Conservation (phyloP, 495 filamentous ascomycete genomes). For the Talaromyces liani region DNA sequence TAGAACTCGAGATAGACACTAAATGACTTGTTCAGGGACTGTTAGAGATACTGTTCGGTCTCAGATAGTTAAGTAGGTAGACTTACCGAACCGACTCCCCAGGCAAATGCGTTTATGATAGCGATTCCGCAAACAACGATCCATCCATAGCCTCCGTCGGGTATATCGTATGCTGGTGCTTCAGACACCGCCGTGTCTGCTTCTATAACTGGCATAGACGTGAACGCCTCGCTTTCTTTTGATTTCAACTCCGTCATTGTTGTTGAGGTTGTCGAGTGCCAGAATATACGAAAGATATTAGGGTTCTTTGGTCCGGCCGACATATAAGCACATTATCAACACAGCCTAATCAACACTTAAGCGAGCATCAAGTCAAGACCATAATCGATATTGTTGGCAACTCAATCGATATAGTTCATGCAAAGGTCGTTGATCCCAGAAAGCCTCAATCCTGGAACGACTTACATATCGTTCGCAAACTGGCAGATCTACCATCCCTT, state of each 20-base stretch:
- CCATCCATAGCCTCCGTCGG: slow-evolving; percentile 58
- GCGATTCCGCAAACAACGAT: slow-evolving; percentile 44
- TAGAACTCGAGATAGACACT: slow-evolving; percentile 62
- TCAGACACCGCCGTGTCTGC: not conserved
- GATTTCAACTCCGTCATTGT: not conserved
- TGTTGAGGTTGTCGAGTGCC: not conserved
- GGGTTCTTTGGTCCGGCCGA: too few species aligned
- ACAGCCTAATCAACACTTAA: not conserved
- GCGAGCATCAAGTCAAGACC: not conserved
- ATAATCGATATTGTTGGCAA: not conserved
- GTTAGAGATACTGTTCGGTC: too few species aligned
- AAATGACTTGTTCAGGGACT: too few species aligned
- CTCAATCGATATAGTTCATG: not conserved
- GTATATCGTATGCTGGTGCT: slow-evolving; percentile 16
- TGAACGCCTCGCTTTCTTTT: not conserved
- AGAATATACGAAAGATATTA: not conserved
- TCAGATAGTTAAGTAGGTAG: too few species aligned
- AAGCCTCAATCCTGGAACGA: not conserved
- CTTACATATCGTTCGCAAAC: not conserved
- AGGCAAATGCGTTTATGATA: slow-evolving; percentile 51
- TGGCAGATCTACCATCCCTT: not conserved
- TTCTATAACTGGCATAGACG: not conserved
- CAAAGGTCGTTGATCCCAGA: not conserved
- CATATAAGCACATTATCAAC: not conserved
- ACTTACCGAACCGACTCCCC: slow-evolving; percentile 49